Percentiles rank a stretch among this genome's conserved stretches.
phyloP scores from a whole-genome alignment of 1,284 basidiomycete genomes.

The Cerioporus squamosus region DNA sequence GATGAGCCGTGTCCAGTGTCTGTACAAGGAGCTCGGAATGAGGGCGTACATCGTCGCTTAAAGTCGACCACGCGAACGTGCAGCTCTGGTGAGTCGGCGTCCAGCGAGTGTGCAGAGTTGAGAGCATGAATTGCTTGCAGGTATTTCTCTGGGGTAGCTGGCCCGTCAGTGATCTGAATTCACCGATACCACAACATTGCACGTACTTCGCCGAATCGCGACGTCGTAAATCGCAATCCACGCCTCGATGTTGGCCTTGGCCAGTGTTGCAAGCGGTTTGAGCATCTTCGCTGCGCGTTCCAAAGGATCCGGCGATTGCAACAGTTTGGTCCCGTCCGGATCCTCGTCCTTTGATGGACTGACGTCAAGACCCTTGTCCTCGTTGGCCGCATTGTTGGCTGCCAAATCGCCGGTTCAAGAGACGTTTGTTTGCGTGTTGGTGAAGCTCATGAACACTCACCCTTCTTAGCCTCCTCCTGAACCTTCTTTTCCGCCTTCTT shows the following conservation, averaged over 20 bases:
- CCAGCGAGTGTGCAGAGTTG: conserved; percentile 57
- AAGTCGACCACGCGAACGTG: conserved; percentile 77
- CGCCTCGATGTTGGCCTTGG: conserved; percentile 61
- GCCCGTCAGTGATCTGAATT: neutral
- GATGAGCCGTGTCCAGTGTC: neutral
- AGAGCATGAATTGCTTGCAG: conserved; percentile 81
- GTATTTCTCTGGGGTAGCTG: conserved; percentile 64
- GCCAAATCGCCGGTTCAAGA: no score
- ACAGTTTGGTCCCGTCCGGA: conserved; percentile 77
- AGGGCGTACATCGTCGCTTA: conserved; percentile 49
- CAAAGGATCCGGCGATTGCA: conserved; percentile 70
- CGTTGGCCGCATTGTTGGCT: conserved; percentile 45
- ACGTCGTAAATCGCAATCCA: conserved; percentile 87
- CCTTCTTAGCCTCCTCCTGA: conserved; percentile 68
- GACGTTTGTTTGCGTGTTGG: no score
- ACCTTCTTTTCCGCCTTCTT: conserved; percentile 82
- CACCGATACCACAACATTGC: neutral
- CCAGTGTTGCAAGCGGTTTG: conserved; percentile 64
- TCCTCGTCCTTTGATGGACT: conserved; percentile 77
- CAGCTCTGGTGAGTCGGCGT: conserved; percentile 66
- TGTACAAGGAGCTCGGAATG: neutral
- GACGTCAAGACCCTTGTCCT: conserved; percentile 79
- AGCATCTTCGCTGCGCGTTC: conserved; percentile 80
- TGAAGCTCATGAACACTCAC: conserved; percentile 29
- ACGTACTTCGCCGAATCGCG: conserved; percentile 75